Evolutionary conservation across 1,284 basidiomycete genomes (phyloP).

Genomic region (Naganishia sp.): DNA sequence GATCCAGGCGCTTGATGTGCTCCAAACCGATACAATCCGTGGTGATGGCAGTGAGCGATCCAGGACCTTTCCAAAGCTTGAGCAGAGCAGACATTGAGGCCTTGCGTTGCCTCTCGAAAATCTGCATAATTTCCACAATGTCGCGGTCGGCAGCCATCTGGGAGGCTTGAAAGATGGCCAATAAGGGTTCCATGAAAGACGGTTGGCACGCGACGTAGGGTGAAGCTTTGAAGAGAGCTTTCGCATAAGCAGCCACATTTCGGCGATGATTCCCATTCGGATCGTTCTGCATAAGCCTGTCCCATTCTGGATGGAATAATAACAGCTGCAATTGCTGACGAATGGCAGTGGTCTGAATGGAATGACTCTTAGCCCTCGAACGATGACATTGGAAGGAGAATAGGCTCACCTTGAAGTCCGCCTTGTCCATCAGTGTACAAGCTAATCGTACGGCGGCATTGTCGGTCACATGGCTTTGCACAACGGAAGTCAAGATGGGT

Average conservation of each 20-base stretch:
- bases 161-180: conserved; percentile 72
- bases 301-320: conserved; percentile 42
- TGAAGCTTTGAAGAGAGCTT: conserved; percentile 69
- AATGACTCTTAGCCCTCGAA: background rate
- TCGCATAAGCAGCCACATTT: conserved; percentile 56
- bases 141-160: conserved; percentile 64
- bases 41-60: conserved; percentile 45
- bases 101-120: conserved; percentile 74
- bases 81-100: conserved; percentile 66
- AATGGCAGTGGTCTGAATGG: conserved; percentile 22
- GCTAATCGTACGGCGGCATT: conserved; percentile 59
- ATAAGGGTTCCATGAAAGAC: conserved; percentile 73
- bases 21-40: conserved; percentile 52
- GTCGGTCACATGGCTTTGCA: conserved; percentile 64
- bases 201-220: conserved; percentile 79
- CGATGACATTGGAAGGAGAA: background rate
- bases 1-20: conserved; percentile 63
- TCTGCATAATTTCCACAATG: conserved; percentile 70
- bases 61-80: conserved; percentile 57
- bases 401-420: conserved; percentile 63
- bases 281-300: conserved; percentile 52
- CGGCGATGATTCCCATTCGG: background rate
- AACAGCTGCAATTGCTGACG: conserved; percentile 33
- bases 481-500: conserved; percentile 66
- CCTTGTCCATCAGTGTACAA: conserved; percentile 54